phyloP scores from a whole-genome alignment of 164 flowering plant genomes.

The Vitis cinerea region DNA sequence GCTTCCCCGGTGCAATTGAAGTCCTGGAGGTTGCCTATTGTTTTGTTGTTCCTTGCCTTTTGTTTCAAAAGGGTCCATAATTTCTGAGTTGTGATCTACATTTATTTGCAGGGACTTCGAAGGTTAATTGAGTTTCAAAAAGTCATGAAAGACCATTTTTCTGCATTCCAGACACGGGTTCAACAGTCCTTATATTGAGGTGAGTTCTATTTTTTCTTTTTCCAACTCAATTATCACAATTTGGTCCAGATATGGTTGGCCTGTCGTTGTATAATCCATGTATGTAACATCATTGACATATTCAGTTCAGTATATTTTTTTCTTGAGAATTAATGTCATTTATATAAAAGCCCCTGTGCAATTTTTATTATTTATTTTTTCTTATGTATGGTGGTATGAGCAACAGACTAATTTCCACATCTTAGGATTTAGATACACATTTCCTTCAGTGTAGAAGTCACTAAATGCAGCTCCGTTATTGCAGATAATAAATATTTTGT shows the following conservation, averaged over 20 bases:
- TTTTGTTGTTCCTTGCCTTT: not conserved
- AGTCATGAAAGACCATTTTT: conserved; percentile 3
- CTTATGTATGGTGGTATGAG: too few relatives aligned
- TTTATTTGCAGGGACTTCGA: not conserved
- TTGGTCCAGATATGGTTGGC: not conserved
- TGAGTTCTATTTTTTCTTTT: conserved; percentile 6
- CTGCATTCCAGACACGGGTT: not conserved
- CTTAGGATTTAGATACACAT: too few relatives aligned
- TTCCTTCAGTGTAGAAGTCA: too few relatives aligned
- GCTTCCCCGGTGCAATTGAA: conserved; percentile 64
- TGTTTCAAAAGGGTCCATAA: not conserved
- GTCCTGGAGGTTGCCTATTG: not conserved
- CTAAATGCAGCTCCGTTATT: too few relatives aligned
- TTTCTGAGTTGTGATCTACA: not conserved
- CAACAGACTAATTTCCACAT: too few relatives aligned
- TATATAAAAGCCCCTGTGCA: too few relatives aligned
- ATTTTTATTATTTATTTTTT: too few relatives aligned
- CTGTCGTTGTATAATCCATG: conserved; percentile 14
- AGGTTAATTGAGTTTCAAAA: not conserved
- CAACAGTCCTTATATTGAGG: conserved; percentile 5
- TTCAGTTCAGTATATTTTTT: not conserved
- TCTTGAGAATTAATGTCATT: not conserved
- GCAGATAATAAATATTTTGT: not conserved
- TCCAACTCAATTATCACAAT: not conserved
- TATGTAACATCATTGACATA: not conserved